Evolutionary conservation across 2,329 filamentous ascomycete species (phyloP).

Genomic region (Diaporthe nobilis): DNA sequence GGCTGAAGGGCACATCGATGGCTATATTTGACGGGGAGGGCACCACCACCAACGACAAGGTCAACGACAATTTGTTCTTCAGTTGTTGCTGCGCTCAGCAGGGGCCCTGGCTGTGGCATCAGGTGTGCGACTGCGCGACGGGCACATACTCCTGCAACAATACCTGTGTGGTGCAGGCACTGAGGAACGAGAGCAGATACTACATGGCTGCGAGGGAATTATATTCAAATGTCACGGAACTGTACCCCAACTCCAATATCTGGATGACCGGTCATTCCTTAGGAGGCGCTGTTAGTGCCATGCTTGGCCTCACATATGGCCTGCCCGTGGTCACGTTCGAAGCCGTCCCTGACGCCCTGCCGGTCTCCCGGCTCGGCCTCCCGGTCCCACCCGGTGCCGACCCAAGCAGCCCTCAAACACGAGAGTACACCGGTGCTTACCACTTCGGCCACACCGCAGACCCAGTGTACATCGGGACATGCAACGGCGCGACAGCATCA

Average conservation of each 20-base stretch:
- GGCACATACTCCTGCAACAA: conserved; percentile 92
- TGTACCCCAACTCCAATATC: conserved; percentile 87
- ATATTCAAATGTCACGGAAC: conserved; percentile 90
- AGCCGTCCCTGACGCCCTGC: conserved; percentile 90
- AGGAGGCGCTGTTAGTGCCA: conserved; percentile 88
- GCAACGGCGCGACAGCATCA: conserved; percentile 89
- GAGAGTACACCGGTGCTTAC: conserved; percentile 81
- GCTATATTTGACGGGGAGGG: conserved; percentile 97
- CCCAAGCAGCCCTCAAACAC: conserved; percentile 77
- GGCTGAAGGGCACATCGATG: conserved; percentile 89
- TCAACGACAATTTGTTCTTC: conserved; percentile 98
- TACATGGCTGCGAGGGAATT: conserved; percentile 91
- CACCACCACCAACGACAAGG: conserved; percentile 96
- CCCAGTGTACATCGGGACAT: conserved; percentile 93
- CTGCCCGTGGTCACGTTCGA: conserved; percentile 93
- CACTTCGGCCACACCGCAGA: conserved; percentile 98
- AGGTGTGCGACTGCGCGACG: conserved; percentile 93
- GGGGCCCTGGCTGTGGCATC: conserved; percentile 88
- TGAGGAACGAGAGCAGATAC: conserved; percentile 89
- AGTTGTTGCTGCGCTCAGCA: conserved; percentile 98
- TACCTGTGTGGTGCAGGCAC: conserved; percentile 83
- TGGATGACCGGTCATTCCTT: conserved; percentile 96
- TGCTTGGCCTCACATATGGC: conserved; percentile 92
- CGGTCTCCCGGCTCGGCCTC: conserved; percentile 86
- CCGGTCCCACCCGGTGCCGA: conserved; percentile 86